Conservation (phyloP, 768 basidiomycete species). For the Vararia minispora region DNA sequence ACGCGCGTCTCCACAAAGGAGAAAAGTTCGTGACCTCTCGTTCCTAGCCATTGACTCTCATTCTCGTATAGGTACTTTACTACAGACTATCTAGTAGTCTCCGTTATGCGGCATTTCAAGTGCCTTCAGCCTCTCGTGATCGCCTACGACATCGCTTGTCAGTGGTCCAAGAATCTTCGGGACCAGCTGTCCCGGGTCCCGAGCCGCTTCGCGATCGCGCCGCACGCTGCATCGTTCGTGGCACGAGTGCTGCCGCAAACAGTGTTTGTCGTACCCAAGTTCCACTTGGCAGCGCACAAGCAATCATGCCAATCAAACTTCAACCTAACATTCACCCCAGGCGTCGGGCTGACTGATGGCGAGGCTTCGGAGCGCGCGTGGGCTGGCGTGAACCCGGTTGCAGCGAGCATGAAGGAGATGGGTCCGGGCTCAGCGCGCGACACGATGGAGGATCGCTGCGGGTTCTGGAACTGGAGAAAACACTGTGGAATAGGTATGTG, state of each 20-base stretch:
- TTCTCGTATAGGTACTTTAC: not conserved
- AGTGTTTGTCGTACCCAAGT: slow-evolving; percentile 19
- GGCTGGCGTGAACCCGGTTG: slow-evolving; percentile 18
- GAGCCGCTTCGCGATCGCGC: not conserved
- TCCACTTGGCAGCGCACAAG: slow-evolving; percentile 20
- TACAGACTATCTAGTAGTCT: not conserved
- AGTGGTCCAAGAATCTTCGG: slow-evolving; percentile 16
- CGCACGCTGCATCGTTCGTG: not conserved
- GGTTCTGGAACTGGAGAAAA: slow-evolving; percentile 22
- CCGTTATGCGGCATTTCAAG: not conserved
- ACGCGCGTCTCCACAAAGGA: too few relatives aligned
- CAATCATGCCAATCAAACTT: slow-evolving; percentile 17
- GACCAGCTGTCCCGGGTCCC: not conserved
- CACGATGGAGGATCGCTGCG: slow-evolving; percentile 18
- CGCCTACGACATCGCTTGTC: slow-evolving; percentile 19
- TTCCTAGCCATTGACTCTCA: too few relatives aligned
- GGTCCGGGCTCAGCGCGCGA: slow-evolving; percentile 19
- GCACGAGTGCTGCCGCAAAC: too few relatives aligned
- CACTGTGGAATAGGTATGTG: slow-evolving; percentile 16
- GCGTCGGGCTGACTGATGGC: slow-evolving; percentile 24
- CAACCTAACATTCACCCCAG: slow-evolving; percentile 20
- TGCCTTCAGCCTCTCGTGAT: not conserved
- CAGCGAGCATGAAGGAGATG: slow-evolving; percentile 26
- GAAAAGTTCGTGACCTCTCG: too few relatives aligned
- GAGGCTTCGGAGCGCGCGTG: slow-evolving; percentile 24